phyloP scores from a whole-genome alignment of 2,329 filamentous ascomycete species.

The Metarhizium rileyi region DNA sequence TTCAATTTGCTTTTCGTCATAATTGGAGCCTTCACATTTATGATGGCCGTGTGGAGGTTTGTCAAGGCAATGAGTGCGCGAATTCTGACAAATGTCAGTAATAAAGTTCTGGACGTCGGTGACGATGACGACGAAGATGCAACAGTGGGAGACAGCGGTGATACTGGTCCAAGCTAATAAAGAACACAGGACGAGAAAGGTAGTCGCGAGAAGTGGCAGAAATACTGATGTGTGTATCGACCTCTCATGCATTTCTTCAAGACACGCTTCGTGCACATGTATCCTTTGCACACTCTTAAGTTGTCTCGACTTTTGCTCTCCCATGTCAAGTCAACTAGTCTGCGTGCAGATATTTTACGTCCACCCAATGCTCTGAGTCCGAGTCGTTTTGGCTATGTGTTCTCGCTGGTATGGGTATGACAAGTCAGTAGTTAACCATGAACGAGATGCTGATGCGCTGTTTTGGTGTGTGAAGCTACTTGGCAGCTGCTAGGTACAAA shows the following conservation, averaged over 20 bases:
- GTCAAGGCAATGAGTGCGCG: conserved; percentile 64
- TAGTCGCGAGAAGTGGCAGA: neutral
- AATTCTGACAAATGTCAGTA: conserved; percentile 67
- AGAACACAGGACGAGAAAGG: conserved; percentile 1
- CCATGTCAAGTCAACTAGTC: conserved; percentile 93
- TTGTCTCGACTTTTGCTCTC: conserved; percentile 66
- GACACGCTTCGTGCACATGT: conserved; percentile 5
- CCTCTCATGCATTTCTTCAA: conserved; percentile 1
- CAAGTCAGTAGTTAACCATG: conserved; percentile 21
- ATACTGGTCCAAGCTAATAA: conserved; percentile 7
- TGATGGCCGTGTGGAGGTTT: conserved; percentile 76
- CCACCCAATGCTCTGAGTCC: conserved; percentile 30
- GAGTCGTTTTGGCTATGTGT: conserved; percentile 42
- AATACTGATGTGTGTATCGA: neutral
- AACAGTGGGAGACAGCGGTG: conserved; percentile 31
- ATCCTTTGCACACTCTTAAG: conserved; percentile 81
- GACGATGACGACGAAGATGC: conserved; percentile 42
- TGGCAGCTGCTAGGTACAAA: conserved; percentile 27
- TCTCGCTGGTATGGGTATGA: conserved; percentile 19
- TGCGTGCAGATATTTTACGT: conserved; percentile 74
- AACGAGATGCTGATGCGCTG: conserved; percentile 16
- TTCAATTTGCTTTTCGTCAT: conserved; percentile 72
- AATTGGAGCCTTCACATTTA: conserved; percentile 70
- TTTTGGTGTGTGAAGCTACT: conserved; percentile 17
- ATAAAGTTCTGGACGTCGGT: conserved; percentile 75